Base-by-base conservation (phyloP, 495 filamentous ascomycete species). In the Penicillium ucsense region DNA sequence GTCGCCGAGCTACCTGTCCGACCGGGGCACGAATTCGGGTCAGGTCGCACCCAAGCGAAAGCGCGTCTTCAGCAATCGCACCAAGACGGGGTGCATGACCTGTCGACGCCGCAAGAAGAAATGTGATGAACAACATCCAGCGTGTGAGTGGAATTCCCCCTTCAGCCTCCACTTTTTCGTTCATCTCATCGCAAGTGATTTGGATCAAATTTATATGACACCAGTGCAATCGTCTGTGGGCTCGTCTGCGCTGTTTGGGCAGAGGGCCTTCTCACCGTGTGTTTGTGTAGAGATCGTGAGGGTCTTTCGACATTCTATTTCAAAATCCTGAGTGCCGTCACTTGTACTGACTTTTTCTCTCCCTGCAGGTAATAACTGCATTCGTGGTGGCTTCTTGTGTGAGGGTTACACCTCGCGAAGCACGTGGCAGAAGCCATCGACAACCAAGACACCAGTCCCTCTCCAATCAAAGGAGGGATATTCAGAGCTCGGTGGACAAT, bases 81-180 rank as follows among this genome's bases (percentile, higher is more conserved):
- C 92, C 11, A 97, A 97, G 70, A 96, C 92, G 32, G 92, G 92
- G 11, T 98, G 92, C 62, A 85, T 95, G 70, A 98, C 92, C 30
- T 98, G 92, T 63, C 77, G 92, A 46, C 79, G 83, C 55, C 79
- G 92, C 40, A 98, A 98, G 78, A 98, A 98, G 79, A 98, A 98
- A 66, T 98, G 92, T 61, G 92, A 98, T 59, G 92, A 98, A 69
- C 77, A 77, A 51, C 91, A 95, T 66, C 92, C 92, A 38, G 84
- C 89, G 72, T 98, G 92, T 94, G 56, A 70, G 74, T 43, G 30
- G 31, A 43, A 33, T 20, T 30, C 41, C 41, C 5, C 28, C 10
- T 33, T 12, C 10, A 12, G 29, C 31, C 10, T 10, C 70, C 20
- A 38, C 30, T 43, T 32, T 20, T 36, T 9, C 32, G 20, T 20